phyloP scores from a whole-genome alignment of 2,329 filamentous ascomycete genomes.

The Chaetomiaceae sp. region DNA sequence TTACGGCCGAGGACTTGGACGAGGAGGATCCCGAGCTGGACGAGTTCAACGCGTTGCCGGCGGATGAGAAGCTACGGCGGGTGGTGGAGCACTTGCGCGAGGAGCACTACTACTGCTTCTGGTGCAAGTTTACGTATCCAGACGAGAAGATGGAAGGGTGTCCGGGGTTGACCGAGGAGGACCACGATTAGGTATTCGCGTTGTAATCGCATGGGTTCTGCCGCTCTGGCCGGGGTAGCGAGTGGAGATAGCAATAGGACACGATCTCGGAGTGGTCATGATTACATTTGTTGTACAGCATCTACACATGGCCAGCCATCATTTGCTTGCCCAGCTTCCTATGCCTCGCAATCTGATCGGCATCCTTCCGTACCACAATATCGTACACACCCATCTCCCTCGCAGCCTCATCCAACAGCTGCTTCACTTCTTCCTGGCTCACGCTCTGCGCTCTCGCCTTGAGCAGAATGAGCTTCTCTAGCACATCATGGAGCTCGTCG shows the following conservation, averaged over 20 bases:
- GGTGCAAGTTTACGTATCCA: constrained; percentile 84
- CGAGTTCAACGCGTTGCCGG: constrained; percentile 67
- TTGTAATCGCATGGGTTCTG: no score
- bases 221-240: no score
- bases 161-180: constrained; percentile 81
- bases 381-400: constrained; percentile 31
- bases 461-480: constrained; percentile 26
- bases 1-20: constrained; percentile 64
- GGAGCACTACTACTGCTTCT: constrained; percentile 82
- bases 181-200: constrained; percentile 62
- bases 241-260: no score
- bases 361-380: constrained; percentile 23
- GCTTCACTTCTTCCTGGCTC: constrained; percentile 17
- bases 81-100: constrained; percentile 67
- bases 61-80: constrained; percentile 60
- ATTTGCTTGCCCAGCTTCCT: constrained; percentile 20
- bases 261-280: neutral
- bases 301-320: neutral
- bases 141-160: constrained; percentile 77
- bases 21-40: constrained; percentile 78
- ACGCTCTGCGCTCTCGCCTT: constrained; percentile 23
- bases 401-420: constrained; percentile 24
- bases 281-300: constrained; percentile 14
- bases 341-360: constrained; percentile 19
- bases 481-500: constrained; percentile 26